phyloP scores from a whole-genome alignment of 2,329 filamentous ascomycete species.

The Chrysoporthe deuterocubensis region DNA sequence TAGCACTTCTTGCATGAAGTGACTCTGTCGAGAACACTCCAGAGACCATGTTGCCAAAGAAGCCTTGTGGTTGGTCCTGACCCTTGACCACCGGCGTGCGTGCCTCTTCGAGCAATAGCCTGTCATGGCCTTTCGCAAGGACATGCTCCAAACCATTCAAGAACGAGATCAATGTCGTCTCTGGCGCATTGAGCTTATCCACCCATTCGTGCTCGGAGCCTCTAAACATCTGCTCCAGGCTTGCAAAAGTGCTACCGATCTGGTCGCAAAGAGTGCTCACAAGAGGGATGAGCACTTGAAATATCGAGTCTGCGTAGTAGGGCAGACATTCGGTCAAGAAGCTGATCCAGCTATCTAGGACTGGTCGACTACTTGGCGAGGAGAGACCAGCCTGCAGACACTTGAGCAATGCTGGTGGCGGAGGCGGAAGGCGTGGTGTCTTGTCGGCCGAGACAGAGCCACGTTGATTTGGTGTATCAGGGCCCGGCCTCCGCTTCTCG shows the following conservation, averaged over 20 bases:
- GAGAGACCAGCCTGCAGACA: conserved; percentile 83
- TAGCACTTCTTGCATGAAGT: conserved; percentile 75
- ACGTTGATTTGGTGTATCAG: conserved; percentile 47
- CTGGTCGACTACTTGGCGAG: conserved; percentile 71
- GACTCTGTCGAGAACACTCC: conserved; percentile 84
- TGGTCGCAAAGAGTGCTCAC: conserved; percentile 88
- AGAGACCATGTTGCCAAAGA: conserved; percentile 94
- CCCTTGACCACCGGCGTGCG: conserved; percentile 71
- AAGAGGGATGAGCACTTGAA: conserved; percentile 86
- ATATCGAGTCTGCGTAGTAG: conserved; percentile 81
- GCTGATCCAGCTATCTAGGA: conserved; percentile 89
- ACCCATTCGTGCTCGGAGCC: conserved; percentile 27
- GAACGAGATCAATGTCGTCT: conserved; percentile 78
- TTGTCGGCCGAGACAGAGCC: conserved; percentile 42
- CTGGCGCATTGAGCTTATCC: conserved; percentile 52
- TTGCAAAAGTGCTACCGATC: conserved; percentile 72
- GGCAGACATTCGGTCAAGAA: conserved; percentile 85
- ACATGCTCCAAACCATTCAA: conserved; percentile 94
- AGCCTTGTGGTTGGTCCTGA: conserved; percentile 81
- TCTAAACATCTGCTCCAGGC: conserved; percentile 68
- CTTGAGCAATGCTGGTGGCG: conserved; percentile 75
- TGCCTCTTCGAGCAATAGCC: conserved; percentile 76
- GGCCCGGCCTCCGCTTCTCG: conserved; percentile 51
- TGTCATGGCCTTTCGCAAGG: conserved; percentile 83
- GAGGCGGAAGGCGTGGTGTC: conserved; percentile 47